phyloP scores from a whole-genome alignment of 192 early-diverging fungal species.

The Lobosporangium transversale region DNA sequence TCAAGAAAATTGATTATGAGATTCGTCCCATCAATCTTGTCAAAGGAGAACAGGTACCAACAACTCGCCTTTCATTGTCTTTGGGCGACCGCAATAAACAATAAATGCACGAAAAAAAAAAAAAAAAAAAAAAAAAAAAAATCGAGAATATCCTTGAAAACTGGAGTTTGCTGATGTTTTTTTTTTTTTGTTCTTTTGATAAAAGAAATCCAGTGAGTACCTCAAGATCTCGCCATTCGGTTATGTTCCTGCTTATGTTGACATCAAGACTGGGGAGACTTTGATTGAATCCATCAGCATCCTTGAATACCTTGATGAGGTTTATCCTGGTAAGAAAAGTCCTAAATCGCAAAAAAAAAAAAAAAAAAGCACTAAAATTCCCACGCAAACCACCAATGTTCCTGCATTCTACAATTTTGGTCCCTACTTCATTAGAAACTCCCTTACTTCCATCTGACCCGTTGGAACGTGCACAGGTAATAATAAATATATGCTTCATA shows the following conservation, averaged over 20 bases:
- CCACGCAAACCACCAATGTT: conserved; percentile 27
- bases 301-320: conserved; percentile 90
- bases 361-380: no score
- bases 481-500: neutral
- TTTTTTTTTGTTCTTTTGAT: no score
- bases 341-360: no score
- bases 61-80: no score
- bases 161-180: no score
- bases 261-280: conserved; percentile 61
- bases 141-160: no score
- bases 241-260: conserved; percentile 74
- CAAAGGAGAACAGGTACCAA: conserved; percentile 81
- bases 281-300: conserved; percentile 83
- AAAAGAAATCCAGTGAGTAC: conserved; percentile 66
- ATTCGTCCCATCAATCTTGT: conserved; percentile 72
- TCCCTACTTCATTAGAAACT: no score
- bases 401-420: no score
- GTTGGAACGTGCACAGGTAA: conserved; percentile 67
- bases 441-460: conserved; percentile 82
- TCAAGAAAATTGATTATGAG: conserved; percentile 83
- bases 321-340: conserved; percentile 57
- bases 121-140: no score
- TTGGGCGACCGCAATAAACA: neutral
- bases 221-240: conserved; percentile 70
- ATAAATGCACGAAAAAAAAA: no score